A percentile compares a stretch with the other conserved stretches of the same genome.
These are phyloP conservation scores for Extremus antarcticus DNA, from an alignment of 495 filamentous ascomycete species.

Conservation along the genomic window DNA sequence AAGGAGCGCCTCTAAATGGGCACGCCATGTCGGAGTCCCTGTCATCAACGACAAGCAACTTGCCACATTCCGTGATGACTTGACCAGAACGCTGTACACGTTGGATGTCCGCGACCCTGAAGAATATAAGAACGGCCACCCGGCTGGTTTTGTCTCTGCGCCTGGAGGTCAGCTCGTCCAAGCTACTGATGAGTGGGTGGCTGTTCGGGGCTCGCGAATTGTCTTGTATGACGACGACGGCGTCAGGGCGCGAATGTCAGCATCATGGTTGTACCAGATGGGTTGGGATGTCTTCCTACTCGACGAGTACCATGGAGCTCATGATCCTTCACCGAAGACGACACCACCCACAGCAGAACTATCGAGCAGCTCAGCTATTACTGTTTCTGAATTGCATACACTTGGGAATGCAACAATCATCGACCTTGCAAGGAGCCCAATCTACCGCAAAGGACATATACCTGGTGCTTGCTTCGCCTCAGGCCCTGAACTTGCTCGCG, in stretches of 20 bases:
- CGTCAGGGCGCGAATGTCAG: neutral
- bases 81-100: neutral
- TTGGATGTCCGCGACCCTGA: neutral
- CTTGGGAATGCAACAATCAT: neutral
- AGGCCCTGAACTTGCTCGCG: neutral
- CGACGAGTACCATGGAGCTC: neutral
- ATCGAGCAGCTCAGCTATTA: neutral
- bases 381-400: neutral
- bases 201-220: neutral
- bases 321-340: neutral
- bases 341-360: neutral
- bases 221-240: neutral
- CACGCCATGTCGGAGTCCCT: neutral
- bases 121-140: neutral
- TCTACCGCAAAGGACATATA: neutral
- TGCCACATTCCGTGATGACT: neutral
- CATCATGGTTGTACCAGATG: neutral
- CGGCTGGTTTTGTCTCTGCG: neutral
- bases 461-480: neutral
- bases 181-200: slow-evolving; percentile 1
- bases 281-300: slow-evolving; percentile 1
- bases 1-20: neutral
- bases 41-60: neutral
- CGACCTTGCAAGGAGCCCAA: neutral
- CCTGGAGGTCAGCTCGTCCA: neutral